Evolutionary conservation across 305 asterid genomes (phyloP).

Genomic region (Fraxinus nigra): DNA sequence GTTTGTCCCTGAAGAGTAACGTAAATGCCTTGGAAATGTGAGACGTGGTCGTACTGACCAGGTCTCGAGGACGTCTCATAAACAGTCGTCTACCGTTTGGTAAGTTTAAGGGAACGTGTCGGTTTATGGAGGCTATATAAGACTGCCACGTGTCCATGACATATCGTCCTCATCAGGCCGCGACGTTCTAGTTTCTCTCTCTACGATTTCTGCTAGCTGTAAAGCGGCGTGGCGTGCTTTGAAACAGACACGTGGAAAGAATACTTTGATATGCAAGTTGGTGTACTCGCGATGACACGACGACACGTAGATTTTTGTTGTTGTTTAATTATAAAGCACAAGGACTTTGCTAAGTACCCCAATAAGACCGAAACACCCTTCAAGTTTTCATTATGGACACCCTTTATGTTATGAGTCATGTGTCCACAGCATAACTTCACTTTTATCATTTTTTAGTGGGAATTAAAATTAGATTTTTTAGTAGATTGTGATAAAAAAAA

Average conservation of each 20-base stretch:
- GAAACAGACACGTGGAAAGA: not conserved
- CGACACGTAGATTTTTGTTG: not conserved
- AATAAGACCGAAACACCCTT: too few relatives aligned
- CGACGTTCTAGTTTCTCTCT: not conserved
- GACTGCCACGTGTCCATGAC: slow-evolving; percentile 15
- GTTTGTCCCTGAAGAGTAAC: slow-evolving; percentile 15
- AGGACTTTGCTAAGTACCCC: too few relatives aligned
- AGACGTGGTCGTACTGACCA: slow-evolving; percentile 36
- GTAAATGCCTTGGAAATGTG: not conserved
- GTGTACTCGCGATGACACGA: not conserved
- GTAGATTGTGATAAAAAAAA: too few relatives aligned
- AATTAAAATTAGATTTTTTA: too few relatives aligned
- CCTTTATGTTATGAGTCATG: too few relatives aligned
- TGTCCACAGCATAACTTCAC: too few relatives aligned
- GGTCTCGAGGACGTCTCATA: slow-evolving; percentile 23
- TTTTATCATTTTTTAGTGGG: too few relatives aligned
- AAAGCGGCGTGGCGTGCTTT: not conserved
- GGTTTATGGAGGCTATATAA: not conserved
- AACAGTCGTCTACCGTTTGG: slow-evolving; percentile 15
- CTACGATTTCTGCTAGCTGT: not conserved
- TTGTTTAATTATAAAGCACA: not conserved
- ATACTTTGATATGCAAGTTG: not conserved
- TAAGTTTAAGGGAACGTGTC: slow-evolving; percentile 20
- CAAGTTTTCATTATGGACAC: too few relatives aligned
- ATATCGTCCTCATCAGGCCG: slow-evolving; percentile 16